phyloP scores from a whole-genome alignment of 176 grass and related monocot species.

The Zoysia japonica region DNA sequence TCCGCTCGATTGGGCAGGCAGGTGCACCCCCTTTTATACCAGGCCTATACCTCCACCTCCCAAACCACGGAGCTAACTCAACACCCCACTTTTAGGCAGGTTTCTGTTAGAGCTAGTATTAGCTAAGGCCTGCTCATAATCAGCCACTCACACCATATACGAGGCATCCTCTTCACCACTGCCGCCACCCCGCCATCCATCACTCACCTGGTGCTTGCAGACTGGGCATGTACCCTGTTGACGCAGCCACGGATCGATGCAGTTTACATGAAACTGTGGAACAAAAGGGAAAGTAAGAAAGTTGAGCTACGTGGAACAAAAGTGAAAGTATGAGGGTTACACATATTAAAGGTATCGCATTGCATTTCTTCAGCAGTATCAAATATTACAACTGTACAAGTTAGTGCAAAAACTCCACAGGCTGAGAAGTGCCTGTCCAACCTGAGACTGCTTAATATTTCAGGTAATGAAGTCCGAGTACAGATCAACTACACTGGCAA shows the following conservation, averaged over 20 bases:
- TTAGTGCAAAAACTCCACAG: neutral
- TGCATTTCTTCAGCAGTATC: neutral
- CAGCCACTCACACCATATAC: conserved; percentile 63
- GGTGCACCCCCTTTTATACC: neutral
- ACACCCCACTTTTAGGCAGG: too few species aligned
- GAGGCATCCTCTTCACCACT: conserved; percentile 57
- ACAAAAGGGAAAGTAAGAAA: conserved; percentile 16
- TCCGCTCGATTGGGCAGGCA: neutral
- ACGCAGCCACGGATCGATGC: conserved; percentile 96
- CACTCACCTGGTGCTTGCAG: conserved; percentile 77
- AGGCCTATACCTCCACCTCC: neutral
- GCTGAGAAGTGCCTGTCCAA: neutral
- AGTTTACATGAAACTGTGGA: conserved; percentile 79
- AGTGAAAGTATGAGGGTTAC: neutral
- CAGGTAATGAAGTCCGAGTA: neutral
- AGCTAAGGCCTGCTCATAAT: conserved; percentile 8
- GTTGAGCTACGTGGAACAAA: conserved; percentile 8
- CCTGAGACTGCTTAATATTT: neutral
- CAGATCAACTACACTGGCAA: neutral
- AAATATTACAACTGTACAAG: conserved; percentile 19
- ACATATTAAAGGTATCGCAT: neutral
- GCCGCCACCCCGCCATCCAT: conserved; percentile 45
- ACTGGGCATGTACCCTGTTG: conserved; percentile 95
- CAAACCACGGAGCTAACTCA: neutral
- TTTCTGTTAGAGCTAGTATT: conserved; percentile 32